These are phyloP conservation scores for Chlorella vulgaris DNA, from an alignment of 139 green algal genomes.

Conservation along the genomic window DNA sequence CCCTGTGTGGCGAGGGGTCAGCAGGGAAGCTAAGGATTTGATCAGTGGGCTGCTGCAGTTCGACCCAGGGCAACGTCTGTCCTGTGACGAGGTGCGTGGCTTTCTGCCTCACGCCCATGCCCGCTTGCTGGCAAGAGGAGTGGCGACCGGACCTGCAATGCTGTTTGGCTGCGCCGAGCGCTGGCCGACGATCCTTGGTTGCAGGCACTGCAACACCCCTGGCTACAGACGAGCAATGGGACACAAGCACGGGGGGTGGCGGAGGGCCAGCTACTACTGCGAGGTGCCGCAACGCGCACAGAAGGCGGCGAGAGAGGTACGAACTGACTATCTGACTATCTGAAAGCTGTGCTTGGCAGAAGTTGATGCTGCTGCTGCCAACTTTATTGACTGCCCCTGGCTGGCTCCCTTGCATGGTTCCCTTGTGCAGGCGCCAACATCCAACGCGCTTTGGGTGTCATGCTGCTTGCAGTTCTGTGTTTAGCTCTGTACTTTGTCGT, in stretches of 20 bases:
- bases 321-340: too few species aligned
- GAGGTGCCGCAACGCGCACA: background rate
- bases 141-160: too few species aligned
- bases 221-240: background rate
- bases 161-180: too few species aligned
- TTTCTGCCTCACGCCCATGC: background rate
- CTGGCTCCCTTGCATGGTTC: too few species aligned
- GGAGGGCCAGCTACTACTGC: background rate
- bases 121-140: too few species aligned
- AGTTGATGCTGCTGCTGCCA: too few species aligned
- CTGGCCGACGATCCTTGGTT: too few species aligned
- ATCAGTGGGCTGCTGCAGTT: background rate
- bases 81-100: background rate
- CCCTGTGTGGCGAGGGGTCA: background rate
- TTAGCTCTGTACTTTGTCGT: background rate
- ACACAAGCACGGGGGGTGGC: background rate
- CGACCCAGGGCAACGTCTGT: background rate
- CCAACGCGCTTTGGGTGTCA: background rate
- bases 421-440: background rate
- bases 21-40: background rate
- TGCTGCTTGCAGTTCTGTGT: background rate
- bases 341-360: too few species aligned
- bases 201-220: background rate
- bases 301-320: too few species aligned
- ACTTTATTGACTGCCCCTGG: too few species aligned